Evolutionary conservation across 345 rosid genomes (phyloP).

Genomic region (Ailanthus altissimus): DNA sequence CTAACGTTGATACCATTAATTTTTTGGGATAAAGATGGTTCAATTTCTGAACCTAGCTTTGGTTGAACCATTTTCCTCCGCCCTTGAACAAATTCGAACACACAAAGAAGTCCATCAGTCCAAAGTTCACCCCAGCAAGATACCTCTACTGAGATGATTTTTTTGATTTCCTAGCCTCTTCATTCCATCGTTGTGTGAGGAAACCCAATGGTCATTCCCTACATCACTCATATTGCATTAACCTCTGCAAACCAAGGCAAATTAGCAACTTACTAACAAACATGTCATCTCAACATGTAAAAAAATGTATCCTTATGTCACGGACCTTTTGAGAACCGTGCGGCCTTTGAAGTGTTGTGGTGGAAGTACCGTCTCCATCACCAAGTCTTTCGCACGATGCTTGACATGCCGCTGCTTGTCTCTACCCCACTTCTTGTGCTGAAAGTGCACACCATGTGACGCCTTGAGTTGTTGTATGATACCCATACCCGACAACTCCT

Average conservation of each 20-base stretch:
- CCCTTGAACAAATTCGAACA: constrained; percentile 48
- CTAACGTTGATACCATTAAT: constrained; percentile 1
- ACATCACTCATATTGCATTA: constrained; percentile 20
- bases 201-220: not conserved
- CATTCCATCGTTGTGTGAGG: not conserved
- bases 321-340: too few species aligned
- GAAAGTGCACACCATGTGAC: too few species aligned
- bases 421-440: too few species aligned
- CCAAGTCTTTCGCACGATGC: too few species aligned
- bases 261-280: not conserved
- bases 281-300: not conserved
- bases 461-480: too few species aligned
- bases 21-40: not conserved
- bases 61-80: constrained; percentile 26
- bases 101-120: constrained; percentile 63
- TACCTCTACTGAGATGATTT: constrained; percentile 21
- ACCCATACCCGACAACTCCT: too few species aligned
- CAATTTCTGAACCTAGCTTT: constrained; percentile 22
- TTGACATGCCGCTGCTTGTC: too few species aligned
- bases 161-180: constrained; percentile 28
- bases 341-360: too few species aligned
- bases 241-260: constrained; percentile 18
- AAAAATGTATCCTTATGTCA: not conserved
- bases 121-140: constrained; percentile 39
- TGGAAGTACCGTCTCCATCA: too few species aligned